Evolutionary conservation across 768 basidiomycete species (phyloP).

Genomic region (Pleurotus tuber-regium): DNA sequence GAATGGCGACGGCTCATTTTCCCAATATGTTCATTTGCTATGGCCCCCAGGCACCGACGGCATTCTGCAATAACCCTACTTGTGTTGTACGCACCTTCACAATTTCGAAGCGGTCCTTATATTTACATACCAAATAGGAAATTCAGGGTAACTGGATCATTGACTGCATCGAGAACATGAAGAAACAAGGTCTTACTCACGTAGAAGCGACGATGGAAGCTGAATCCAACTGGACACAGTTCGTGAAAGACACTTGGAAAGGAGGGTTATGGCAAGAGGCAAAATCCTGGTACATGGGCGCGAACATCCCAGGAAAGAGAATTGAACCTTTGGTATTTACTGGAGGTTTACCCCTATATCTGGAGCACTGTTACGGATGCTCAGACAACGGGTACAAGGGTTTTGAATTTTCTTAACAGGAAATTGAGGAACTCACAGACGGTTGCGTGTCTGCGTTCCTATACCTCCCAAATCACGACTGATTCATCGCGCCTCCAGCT

Average conservation of each 20-base stretch:
- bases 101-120: neutral
- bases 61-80: conserved; percentile 24
- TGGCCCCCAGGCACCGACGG: conserved; percentile 24
- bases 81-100: conserved; percentile 17
- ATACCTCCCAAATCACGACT: too few species aligned
- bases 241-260: conserved; percentile 15
- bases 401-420: too few species aligned
- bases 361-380: conserved; percentile 12
- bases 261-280: conserved; percentile 17
- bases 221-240: conserved; percentile 12
- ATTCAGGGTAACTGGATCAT: conserved; percentile 24
- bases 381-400: conserved; percentile 17
- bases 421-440: too few species aligned
- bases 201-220: conserved; percentile 14
- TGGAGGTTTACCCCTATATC: conserved; percentile 21
- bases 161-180: conserved; percentile 17
- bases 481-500: too few species aligned
- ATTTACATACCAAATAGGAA: conserved; percentile 15
- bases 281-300: conserved; percentile 25
- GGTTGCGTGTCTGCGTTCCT: too few species aligned
- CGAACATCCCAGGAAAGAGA: conserved; percentile 24
- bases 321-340: conserved; percentile 21
- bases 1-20: conserved; percentile 18
- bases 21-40: conserved; percentile 27
- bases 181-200: conserved; percentile 13